Percentiles rank a stretch among this genome's conserved stretches.
phyloP scores from a whole-genome alignment of 2,329 filamentous ascomycete species.

The Trichoderma sp. region DNA sequence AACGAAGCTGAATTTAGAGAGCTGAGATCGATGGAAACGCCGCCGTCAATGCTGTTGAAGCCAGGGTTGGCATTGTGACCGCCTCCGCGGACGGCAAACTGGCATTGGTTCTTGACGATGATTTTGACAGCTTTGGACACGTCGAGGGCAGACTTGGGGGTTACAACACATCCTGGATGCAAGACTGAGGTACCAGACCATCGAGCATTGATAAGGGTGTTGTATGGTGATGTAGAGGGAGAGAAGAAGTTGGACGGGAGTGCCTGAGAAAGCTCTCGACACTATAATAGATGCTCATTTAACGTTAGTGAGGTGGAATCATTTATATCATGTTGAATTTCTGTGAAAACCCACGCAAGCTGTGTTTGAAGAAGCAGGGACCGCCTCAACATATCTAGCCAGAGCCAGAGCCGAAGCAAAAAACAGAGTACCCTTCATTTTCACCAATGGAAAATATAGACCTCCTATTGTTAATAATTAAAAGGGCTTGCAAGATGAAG shows the following conservation, averaged over 20 bases:
- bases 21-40: slow-evolving; percentile 39
- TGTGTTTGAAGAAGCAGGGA: neutral
- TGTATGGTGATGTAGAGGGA: neutral
- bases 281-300: neutral
- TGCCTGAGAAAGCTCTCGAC: neutral
- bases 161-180: slow-evolving; percentile 1
- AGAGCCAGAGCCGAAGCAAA: neutral
- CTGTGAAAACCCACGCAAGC: neutral
- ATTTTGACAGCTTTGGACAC: slow-evolving; percentile 3
- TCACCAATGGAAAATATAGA: neutral
- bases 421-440: neutral
- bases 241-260: neutral
- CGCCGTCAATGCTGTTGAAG: slow-evolving; percentile 38
- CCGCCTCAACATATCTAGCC: neutral
- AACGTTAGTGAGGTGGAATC: neutral
- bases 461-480: neutral
- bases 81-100: slow-evolving; percentile 39
- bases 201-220: neutral
- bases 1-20: slow-evolving; percentile 28
- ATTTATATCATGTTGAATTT: neutral
- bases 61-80: slow-evolving; percentile 44
- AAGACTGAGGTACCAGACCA: slow-evolving; percentile 14
- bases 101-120: neutral
- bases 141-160: slow-evolving; percentile 1
- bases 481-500: too few relatives aligned